Evolutionary conservation across 345 rosid genomes (phyloP).

Genomic region (Abelmoschus esculentus): DNA sequence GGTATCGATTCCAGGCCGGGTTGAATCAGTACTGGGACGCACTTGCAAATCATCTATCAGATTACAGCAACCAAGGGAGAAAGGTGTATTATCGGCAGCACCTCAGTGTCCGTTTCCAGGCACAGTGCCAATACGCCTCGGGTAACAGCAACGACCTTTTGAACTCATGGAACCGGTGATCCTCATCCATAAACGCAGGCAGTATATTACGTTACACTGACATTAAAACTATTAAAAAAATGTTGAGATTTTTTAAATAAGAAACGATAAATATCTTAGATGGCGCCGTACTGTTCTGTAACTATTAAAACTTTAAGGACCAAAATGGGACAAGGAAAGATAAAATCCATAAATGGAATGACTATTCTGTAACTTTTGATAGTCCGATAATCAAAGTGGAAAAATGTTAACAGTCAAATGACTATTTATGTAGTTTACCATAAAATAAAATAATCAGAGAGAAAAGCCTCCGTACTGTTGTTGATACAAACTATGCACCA

Average conservation of each 20-base stretch:
- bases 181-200: not conserved
- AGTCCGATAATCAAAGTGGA: not conserved
- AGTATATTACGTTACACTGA: not conserved
- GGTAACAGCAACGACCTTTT: not conserved
- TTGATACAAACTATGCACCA: conserved; percentile 55
- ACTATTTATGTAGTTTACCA: not conserved
- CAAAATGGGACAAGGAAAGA: no score
- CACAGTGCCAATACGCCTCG: not conserved
- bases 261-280: no score
- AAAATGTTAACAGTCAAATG: not conserved
- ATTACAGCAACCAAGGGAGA: conserved; percentile 22
- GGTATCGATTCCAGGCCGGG: conserved; percentile 49
- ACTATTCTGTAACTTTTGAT: no score
- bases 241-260: no score
- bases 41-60: conserved; percentile 34
- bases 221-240: no score
- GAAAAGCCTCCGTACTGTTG: not conserved
- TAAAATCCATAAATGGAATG: no score
- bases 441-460: not conserved
- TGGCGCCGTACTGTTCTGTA: no score
- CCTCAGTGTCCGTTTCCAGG: conserved; percentile 27
- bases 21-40: conserved; percentile 34
- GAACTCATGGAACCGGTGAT: conserved; percentile 5
- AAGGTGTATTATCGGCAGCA: conserved; percentile 52
- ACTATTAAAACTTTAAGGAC: no score